Evolutionary conservation across 306 rosid genomes (phyloP).

Genomic region (Medicago truncatula): MtrunA17r5.0-ANR NC_053042.1:27961001-27961500

Average conservation of each 20-base stretch:
- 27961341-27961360: not conserved
- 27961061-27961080: no score
- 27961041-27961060: no score
- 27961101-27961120: not conserved
- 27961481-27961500: no score
- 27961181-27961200: slow-evolving; percentile 31
- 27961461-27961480: not conserved
- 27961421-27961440: not conserved
- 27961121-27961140: slow-evolving; percentile 1
- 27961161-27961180: not conserved
- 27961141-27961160: not conserved
- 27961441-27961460: not conserved
- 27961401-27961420: not conserved
- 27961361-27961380: not conserved
- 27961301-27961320: not conserved
- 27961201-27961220: slow-evolving; percentile 52
- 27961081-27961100: no score
- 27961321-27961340: not conserved
- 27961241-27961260: slow-evolving; percentile 67
- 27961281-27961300: not conserved
- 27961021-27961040: no score
- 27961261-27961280: not conserved
- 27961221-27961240: slow-evolving; percentile 49
- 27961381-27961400: not conserved
- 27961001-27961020: no score